Evolutionary conservation across 1,284 basidiomycete genomes (phyloP), one percentile per base, ranked within the genome.

Genomic region (Ustilago trichophora): DNA sequence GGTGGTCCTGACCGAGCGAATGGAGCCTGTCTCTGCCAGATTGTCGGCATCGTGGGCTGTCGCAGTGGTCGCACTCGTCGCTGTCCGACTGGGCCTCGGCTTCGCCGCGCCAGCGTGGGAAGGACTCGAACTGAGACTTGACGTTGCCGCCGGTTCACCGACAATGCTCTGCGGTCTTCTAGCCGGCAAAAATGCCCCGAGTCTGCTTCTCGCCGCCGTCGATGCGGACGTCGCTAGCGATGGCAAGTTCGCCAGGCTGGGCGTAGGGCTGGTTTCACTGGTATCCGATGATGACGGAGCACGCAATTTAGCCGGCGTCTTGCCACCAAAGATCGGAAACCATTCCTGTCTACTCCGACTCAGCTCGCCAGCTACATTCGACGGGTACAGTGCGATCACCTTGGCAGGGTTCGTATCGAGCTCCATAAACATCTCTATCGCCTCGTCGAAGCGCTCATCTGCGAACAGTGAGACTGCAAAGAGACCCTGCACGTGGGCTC

Each of bases 371-470:
- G 93, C 87, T 2, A 98, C 87, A 15, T 84, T 85, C 40, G 90
- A 86, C 0, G 93, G 91, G 80, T 91, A 98, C 4, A 98, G 84
- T 1, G 93, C 90, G 12, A 98, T 87, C 1, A 98, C 91, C 76
- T 94, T 92, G 2, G 93, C 92, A 0, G 95, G 95, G 75, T 96
- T 95, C 64, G 92, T 85, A 69, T 98, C 90, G 37, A 95, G 87
- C 35, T 90, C 87, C 44, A 94, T 87, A 80, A 98, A 95, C 0
- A 88, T 87, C 76, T 95, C 90, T 52, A 98, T 89, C 0, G 95
- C 94, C 13, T 85, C 83, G 60, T 90, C 88, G 72, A 86, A 93
- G 49, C 88, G 85, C 13, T 85, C 85, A 7, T 85, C 83, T 4
- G 87, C 86, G 81, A 95, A 93, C 49, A 90, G 86, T 0, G 89